phyloP scores from a whole-genome alignment of 495 filamentous ascomycete species.

The Aspergillus wentii region DNA sequence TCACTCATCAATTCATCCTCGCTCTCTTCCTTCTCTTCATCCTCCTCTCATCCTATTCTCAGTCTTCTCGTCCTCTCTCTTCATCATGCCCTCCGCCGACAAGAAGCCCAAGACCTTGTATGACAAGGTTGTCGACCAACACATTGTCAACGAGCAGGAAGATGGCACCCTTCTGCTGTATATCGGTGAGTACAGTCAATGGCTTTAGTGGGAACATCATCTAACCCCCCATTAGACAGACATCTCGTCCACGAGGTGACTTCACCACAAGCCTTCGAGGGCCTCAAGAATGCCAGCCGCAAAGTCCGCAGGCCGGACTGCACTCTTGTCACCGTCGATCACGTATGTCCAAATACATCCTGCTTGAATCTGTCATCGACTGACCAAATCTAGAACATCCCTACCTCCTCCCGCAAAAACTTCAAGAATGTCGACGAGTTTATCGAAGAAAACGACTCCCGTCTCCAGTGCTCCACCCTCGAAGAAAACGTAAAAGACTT shows the following conservation, averaged over 20 bases:
- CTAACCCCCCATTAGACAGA: conserved; percentile 53
- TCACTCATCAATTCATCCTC: conserved; percentile 13
- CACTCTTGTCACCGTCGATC: conserved; percentile 93
- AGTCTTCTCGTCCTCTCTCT: conserved; percentile 7
- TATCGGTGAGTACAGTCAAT: conserved; percentile 74
- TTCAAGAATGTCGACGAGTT: conserved; percentile 83
- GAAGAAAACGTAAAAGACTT: conserved; percentile 98
- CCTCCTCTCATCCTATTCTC: conserved; percentile 6
- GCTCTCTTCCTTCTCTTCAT: conserved; percentile 10
- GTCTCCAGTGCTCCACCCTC: conserved; percentile 88
- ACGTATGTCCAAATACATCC: conserved; percentile 55
- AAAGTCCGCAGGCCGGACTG: conserved; percentile 91
- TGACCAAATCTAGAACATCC: conserved; percentile 69
- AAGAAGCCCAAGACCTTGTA: conserved; percentile 82
- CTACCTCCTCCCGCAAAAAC: conserved; percentile 80
- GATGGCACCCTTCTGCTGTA: conserved; percentile 92
- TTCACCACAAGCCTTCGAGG: conserved; percentile 98
- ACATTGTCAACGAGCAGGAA: conserved; percentile 89
- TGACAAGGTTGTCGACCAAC: conserved; percentile 92
- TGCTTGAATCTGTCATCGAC: not conserved
- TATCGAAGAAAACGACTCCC: conserved; percentile 89
- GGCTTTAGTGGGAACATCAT: too few relatives aligned
- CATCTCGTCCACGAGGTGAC: conserved; percentile 98
- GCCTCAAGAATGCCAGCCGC: conserved; percentile 78
- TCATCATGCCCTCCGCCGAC: conserved; percentile 76